Conservation (phyloP, 192 early-diverging fungal genomes). For the Thamnidium elegans region DNA sequence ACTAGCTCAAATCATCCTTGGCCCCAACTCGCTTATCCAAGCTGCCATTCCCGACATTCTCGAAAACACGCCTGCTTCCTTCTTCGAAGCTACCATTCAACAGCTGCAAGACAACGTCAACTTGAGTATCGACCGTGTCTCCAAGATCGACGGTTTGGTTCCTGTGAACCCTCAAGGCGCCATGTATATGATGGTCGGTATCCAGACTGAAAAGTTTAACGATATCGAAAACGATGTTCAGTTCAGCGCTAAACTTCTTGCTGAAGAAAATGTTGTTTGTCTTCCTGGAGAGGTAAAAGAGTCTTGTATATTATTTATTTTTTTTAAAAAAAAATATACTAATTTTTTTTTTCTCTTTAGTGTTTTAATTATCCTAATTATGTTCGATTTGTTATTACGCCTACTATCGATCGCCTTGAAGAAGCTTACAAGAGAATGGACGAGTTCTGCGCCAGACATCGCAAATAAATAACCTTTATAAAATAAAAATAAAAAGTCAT, state of each 20-base stretch:
- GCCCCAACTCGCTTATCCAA: constrained; percentile 78
- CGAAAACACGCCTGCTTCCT: constrained; percentile 60
- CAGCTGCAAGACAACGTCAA: constrained; percentile 72
- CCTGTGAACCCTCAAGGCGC: constrained; percentile 86
- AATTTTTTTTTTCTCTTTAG: constrained; percentile 27
- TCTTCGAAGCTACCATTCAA: constrained; percentile 64
- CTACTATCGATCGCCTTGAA: constrained; percentile 69
- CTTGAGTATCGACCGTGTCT: constrained; percentile 57
- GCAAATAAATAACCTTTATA: constrained; percentile 4
- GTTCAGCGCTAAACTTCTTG: constrained; percentile 76
- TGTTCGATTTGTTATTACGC: constrained; percentile 78
- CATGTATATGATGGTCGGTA: constrained; percentile 90
- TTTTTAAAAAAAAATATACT: background rate
- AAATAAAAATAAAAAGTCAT: background rate
- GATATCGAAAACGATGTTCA: constrained; percentile 75
- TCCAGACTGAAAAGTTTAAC: constrained; percentile 64
- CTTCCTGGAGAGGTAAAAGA: constrained; percentile 68
- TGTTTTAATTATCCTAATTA: constrained; percentile 82
- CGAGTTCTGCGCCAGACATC: constrained; percentile 75
- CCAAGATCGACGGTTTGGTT: constrained; percentile 65
- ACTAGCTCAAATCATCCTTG: constrained; percentile 75
- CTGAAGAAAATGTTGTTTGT: constrained; percentile 82
- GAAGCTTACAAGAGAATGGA: constrained; percentile 74
- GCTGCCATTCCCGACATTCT: constrained; percentile 79
- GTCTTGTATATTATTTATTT: background rate